Conservation (phyloP, 2,329 filamentous ascomycete genomes). For the Pseudogymnoascus sp. region DNA sequence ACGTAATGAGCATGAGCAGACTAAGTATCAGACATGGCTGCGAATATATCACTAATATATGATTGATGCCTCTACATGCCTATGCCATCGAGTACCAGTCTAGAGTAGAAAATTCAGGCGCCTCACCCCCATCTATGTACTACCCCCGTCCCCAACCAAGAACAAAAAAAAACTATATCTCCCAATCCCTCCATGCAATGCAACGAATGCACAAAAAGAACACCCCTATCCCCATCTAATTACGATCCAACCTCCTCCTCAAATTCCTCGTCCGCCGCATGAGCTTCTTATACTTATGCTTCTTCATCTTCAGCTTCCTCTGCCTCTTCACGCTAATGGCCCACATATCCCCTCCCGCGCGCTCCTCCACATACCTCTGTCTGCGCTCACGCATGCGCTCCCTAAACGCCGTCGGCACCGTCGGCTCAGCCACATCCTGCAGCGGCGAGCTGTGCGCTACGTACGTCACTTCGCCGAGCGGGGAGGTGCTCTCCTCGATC, state of each 20-base stretch:
- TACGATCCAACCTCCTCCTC: slow-evolving; percentile 56
- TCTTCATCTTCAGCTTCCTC: slow-evolving; percentile 98
- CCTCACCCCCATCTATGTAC: background rate
- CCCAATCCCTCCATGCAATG: background rate
- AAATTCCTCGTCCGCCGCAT: slow-evolving; percentile 85
- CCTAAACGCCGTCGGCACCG: slow-evolving; percentile 46
- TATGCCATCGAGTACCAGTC: background rate
- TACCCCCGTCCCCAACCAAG: background rate
- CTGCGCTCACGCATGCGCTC: slow-evolving; percentile 62
- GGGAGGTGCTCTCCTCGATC: slow-evolving; percentile 57
- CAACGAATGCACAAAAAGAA: background rate
- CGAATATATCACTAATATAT: background rate
- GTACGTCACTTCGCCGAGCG: slow-evolving; percentile 52
- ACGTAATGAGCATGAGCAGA: background rate
- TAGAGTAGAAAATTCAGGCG: background rate
- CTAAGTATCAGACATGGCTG: background rate
- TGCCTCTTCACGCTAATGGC: slow-evolving; percentile 88
- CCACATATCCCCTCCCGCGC: slow-evolving; percentile 51
- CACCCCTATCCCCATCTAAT: slow-evolving; percentile 19
- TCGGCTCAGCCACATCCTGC: slow-evolving; percentile 39
- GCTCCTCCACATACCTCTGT: slow-evolving; percentile 50
- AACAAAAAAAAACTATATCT: background rate
- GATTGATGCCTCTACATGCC: slow-evolving; percentile 1
- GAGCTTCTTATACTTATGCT: slow-evolving; percentile 99
- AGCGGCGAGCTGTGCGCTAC: slow-evolving; percentile 53